Percentiles rank a stretch among this genome's conserved stretches.
Conservation (phyloP, 106 monocot genomes). For the Gastrodia elata region DNA sequence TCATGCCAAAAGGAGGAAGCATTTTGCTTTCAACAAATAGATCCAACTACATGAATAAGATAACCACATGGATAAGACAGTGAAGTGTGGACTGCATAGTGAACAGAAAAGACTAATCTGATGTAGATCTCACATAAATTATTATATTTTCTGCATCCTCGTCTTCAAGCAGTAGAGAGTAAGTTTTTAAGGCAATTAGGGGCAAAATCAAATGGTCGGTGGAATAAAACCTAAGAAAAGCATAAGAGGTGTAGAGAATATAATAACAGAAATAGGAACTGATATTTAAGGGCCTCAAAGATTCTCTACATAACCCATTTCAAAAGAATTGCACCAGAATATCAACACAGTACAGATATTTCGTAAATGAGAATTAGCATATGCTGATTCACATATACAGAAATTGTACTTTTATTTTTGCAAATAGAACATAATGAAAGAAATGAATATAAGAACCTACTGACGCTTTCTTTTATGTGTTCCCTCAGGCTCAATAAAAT, state of each 20-base stretch:
- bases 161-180: too few species aligned
- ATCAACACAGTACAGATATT: not conserved
- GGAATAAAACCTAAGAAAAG: too few species aligned
- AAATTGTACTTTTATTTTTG: not conserved
- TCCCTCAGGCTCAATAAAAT: constrained; percentile 55
- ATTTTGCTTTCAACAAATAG: not conserved
- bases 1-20: not conserved
- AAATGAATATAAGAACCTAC: constrained; percentile 24
- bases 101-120: too few species aligned
- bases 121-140: too few species aligned
- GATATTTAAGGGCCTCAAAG: too few species aligned
- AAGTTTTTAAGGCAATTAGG: too few species aligned
- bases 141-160: too few species aligned
- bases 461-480: constrained; percentile 41
- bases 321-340: not conserved
- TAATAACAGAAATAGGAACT: too few species aligned
- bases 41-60: not conserved
- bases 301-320: not conserved
- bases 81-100: too few species aligned
- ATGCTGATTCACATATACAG: not conserved
- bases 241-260: too few species aligned
- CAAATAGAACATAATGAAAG: not conserved
- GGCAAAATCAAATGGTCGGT: too few species aligned
- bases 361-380: not conserved
- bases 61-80: too few species aligned